Percentiles rank a stretch among this genome's conserved stretches.
Conservation (phyloP, 2,329 filamentous ascomycete species). For the Colletotrichum spinosum region DNA sequence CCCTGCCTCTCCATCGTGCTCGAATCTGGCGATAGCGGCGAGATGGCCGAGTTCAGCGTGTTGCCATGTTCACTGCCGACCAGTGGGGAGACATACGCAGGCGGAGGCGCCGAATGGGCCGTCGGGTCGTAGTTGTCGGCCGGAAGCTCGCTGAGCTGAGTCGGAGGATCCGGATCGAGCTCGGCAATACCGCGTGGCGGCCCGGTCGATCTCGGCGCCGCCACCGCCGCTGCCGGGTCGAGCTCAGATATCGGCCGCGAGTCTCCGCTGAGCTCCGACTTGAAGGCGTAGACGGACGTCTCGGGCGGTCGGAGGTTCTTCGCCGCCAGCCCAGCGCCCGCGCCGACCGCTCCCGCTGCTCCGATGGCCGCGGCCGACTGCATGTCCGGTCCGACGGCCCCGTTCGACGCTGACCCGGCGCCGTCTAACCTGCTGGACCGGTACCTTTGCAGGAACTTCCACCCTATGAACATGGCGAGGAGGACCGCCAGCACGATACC, state of each 20-base stretch:
- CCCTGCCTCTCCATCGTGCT: conserved; percentile 6
- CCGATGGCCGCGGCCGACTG: conserved; percentile 6
- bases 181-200: conserved; percentile 17
- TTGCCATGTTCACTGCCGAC: background rate
- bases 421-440: conserved; percentile 10
- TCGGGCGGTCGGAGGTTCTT: background rate
- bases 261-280: conserved; percentile 30
- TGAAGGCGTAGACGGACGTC: conserved; percentile 16
- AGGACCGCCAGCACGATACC: conserved; percentile 18
- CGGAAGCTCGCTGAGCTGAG: conserved; percentile 22
- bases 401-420: background rate
- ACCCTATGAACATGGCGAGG: conserved; percentile 20
- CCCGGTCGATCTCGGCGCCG: background rate
- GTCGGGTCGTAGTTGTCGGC: conserved; percentile 30
- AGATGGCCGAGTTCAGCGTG: conserved; percentile 22
- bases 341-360: background rate
- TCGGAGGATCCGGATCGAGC: conserved; percentile 13
- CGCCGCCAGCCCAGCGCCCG: background rate
- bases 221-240: conserved; percentile 24
- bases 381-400: conserved; percentile 10
- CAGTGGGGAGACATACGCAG: conserved; percentile 25
- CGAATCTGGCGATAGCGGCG: conserved; percentile 22
- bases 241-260: conserved; percentile 21
- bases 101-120: conserved; percentile 10
- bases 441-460: conserved; percentile 22